Evolutionary conservation across 805 yeast species (phyloP), one percentile per base, ranked within the genome.

Genomic region (Cyberlindnera xishuangbannaensis): DNA sequence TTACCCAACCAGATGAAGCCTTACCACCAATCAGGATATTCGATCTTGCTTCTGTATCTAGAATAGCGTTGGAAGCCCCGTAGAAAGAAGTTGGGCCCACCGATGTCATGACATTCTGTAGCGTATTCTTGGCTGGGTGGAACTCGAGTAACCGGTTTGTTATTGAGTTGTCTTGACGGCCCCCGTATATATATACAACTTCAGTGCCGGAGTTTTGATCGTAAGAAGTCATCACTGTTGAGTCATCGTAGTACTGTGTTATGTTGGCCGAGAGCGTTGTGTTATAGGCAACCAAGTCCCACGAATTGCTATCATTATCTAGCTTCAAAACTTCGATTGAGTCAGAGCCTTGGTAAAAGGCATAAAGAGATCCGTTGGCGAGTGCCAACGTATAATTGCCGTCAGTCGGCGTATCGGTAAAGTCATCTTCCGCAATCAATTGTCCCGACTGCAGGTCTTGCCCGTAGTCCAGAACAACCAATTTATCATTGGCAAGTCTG

Each of bases 21-120:
- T 63, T 64, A 3, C 95, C 94, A 0, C 92, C 94, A 26, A 83
- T 59, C 3, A 83, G 52, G 22, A 78, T 53, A 41, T 65, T 72
- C 4, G 71, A 59, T 33, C 59, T 65, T 8, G 73, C 65, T 19
- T 62, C 53, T 1, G 75, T 64, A 39, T 65, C 53, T 13, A 65
- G 16, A 1, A 41, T 26, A 6, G 65, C 34, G 21, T 56, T 62
- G 0, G 73, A 53, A 0, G 79, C 73, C 1, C 76, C 77, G 43
- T 65, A 73, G 43, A 76, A 76, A 0, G 72, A 59, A 12, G 69
- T 67, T 8, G 84, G 83, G 30, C 70, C 62, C 12, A 78, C 67
- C 2, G 77, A 51, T 0, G 77, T 67, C 21, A 64, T 42, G 4
- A 69, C 65, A 29, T 67, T 61, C 22, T 64, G 50, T 7, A 71